phyloP scores from a whole-genome alignment of 306 rosid species.

The Dalbergia cochinchinensis region DNA sequence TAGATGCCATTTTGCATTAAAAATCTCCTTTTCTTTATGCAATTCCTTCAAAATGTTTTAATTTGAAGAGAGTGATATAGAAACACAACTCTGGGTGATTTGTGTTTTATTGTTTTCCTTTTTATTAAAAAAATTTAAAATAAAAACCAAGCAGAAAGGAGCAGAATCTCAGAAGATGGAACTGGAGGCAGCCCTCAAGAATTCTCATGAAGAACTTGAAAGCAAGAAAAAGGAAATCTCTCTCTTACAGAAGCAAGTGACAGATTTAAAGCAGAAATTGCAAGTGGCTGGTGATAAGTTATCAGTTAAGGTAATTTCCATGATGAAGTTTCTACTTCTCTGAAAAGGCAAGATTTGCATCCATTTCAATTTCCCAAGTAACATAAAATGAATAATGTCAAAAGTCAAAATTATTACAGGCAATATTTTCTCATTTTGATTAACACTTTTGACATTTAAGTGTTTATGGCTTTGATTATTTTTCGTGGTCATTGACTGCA shows the following conservation, averaged over 20 bases:
- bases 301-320: slow-evolving; percentile 63
- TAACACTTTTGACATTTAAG: not conserved
- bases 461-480: not conserved
- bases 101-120: slow-evolving; percentile 32
- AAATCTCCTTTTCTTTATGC: not conserved
- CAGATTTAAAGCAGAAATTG: slow-evolving; percentile 78
- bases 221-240: slow-evolving; percentile 66
- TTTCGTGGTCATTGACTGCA: not conserved
- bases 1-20: not conserved
- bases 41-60: not conserved
- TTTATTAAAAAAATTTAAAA: not conserved
- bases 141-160: slow-evolving; percentile 65
- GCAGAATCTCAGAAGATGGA: slow-evolving; percentile 65
- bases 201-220: slow-evolving; percentile 76
- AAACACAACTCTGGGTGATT: slow-evolving; percentile 3
- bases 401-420: not conserved
- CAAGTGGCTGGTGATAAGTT: slow-evolving; percentile 57
- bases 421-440: not conserved
- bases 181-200: slow-evolving; percentile 64
- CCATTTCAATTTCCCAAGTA: slow-evolving; percentile 17
- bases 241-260: slow-evolving; percentile 71
- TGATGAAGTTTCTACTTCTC: slow-evolving; percentile 4
- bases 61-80: slow-evolving; percentile 22
- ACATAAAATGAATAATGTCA: no score
- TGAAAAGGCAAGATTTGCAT: not conserved